Evolutionary conservation across 495 filamentous ascomycete genomes (phyloP).

Genomic region (Ramalina peruviana): DNA sequence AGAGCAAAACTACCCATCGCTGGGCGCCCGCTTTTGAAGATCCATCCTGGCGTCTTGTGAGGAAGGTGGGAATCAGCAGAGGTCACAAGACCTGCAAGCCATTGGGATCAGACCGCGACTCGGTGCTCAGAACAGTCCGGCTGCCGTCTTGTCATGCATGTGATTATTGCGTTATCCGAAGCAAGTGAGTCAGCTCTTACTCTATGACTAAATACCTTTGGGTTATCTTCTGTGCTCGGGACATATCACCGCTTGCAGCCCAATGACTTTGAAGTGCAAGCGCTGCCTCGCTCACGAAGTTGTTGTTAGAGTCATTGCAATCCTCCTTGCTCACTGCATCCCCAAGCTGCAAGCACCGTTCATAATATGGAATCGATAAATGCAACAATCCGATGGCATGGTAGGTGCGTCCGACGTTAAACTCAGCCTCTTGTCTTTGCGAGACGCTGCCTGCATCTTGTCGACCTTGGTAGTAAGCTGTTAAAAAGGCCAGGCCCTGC

Average conservation of each 20-base stretch:
- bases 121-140: neutral
- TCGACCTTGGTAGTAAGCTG: slow-evolving; percentile 51
- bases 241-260: slow-evolving; percentile 45
- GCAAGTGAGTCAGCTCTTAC: slow-evolving; percentile 1
- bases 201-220: slow-evolving; percentile 44
- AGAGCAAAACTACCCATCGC: slow-evolving; percentile 54
- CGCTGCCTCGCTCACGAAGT: slow-evolving; percentile 61
- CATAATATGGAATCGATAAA: slow-evolving; percentile 64
- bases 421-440: slow-evolving; percentile 74
- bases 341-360: slow-evolving; percentile 37
- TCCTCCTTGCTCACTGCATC: slow-evolving; percentile 14
- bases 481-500: slow-evolving; percentile 72
- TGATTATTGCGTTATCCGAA: neutral
- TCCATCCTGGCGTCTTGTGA: slow-evolving; percentile 48
- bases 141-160: neutral
- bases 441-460: slow-evolving; percentile 24
- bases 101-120: neutral
- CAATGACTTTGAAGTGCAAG: slow-evolving; percentile 59
- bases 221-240: slow-evolving; percentile 40
- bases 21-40: slow-evolving; percentile 67
- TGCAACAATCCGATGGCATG: slow-evolving; percentile 68
- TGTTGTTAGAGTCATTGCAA: slow-evolving; percentile 30
- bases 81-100: slow-evolving; percentile 38
- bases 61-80: slow-evolving; percentile 68
- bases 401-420: slow-evolving; percentile 71